Evolutionary conservation across 768 basidiomycete species (phyloP), one percentile per base, ranked within the genome.

Genomic region (Termitomyces sp.): DNA sequence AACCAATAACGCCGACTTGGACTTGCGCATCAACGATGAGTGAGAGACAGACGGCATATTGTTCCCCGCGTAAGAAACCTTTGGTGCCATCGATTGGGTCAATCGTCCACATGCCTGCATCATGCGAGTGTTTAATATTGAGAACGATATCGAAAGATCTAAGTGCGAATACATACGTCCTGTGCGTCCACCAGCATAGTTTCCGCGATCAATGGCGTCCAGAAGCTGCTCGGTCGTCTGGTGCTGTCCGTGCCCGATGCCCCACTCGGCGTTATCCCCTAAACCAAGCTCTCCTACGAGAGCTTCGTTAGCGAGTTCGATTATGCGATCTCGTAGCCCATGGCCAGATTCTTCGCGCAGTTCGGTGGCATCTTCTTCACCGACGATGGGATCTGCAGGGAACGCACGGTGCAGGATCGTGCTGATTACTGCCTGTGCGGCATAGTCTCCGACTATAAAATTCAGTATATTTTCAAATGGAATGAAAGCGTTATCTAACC

Each of bases 71-170:
- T 22, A 96, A 79, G 79, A 97, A 96, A 1, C 94, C 95, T 70
- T 93, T 94, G 9, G 94, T 97, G 7, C 95, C 95, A 73, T 96
- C 94, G 60, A 97, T 94, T 55, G 92, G 90, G 71, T 92, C 91
- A 55, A 92, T 84, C 1, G 90, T 91, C 92, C 92, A 94, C 80
- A 91, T 88, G 32, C 90, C 91, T 91, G 52, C 15, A 32, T n/a
- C 9, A 32, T 55, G 39, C 28, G n/a, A 6, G 13, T 7, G 32
- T 33, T n/a, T 3, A 7, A 32, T 20, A 42, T 5, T 42, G 6
- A 55, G 55, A 20, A 33, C 8, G 58, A 32, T 36, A 36, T 18
- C 18, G 58, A 15, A 15, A 33, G 22, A 56, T 16, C 8, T 28
- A 22, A 42, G 40, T 58, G 8, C 55, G 55, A 54, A 28, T 55